Evolutionary conservation across 768 basidiomycete genomes (phyloP).

Genomic region (Leccinum subgranulosum): DNA sequence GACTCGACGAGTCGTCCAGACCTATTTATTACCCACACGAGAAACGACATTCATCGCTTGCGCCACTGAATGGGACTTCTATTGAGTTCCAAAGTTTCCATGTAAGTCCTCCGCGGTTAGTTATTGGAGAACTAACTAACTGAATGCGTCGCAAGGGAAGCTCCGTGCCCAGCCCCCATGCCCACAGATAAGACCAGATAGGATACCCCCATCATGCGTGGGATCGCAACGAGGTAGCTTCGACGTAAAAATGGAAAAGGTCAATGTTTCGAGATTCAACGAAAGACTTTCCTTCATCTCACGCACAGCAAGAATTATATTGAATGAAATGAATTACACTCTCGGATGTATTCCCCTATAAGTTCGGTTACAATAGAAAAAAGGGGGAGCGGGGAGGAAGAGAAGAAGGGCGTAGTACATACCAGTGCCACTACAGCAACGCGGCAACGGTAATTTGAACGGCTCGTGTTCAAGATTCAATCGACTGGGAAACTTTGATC

Average conservation of each 20-base stretch:
- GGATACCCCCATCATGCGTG: not conserved
- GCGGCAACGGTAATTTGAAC: not conserved
- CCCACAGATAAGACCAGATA: constrained; percentile 2
- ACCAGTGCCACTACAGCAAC: too few relatives aligned
- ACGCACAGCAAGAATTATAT: constrained; percentile 13
- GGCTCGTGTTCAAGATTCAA: too few relatives aligned
- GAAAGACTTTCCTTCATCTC: not conserved
- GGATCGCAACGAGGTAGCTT: too few relatives aligned
- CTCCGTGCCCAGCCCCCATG: not conserved
- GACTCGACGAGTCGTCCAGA: not conserved
- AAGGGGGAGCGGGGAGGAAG: too few relatives aligned
- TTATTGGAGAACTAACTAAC: not conserved
- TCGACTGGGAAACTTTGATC: too few relatives aligned
- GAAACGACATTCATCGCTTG: not conserved
- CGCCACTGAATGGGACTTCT: not conserved
- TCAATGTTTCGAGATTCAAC: not conserved
- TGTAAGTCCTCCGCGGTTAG: not conserved
- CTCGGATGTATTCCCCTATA: not conserved
- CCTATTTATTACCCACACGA: constrained; percentile 9
- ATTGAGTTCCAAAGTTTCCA: not conserved
- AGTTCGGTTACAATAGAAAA: not conserved
- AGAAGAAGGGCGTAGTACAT: too few relatives aligned
- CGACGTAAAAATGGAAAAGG: too few relatives aligned
- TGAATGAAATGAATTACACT: not conserved
- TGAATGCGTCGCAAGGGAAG: not conserved